Evolutionary conservation across 2,329 filamentous ascomycete species (phyloP).

Genomic region (Alternaria infectoria): DNA sequence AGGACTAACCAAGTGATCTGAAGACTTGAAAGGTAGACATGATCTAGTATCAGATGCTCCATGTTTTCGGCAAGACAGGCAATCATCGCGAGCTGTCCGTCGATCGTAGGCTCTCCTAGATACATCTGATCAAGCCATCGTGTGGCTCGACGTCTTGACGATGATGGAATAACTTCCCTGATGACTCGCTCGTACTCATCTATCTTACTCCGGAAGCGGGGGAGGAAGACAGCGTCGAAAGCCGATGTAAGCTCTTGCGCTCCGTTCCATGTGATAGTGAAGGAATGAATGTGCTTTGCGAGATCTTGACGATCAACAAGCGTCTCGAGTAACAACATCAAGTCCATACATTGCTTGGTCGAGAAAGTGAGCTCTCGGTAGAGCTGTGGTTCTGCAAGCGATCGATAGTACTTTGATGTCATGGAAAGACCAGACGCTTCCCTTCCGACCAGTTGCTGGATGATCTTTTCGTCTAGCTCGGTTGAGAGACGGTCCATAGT

Average conservation of each 20-base stretch:
- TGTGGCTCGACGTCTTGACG: neutral
- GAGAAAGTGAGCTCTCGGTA: neutral
- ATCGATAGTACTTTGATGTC: neutral
- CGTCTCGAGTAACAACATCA: neutral
- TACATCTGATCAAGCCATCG: neutral
- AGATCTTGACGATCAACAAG: neutral
- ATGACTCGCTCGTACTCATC: neutral
- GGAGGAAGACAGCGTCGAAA: neutral
- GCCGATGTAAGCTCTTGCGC: neutral
- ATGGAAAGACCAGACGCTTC: neutral
- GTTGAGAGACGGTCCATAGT: neutral
- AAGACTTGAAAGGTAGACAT: too few species aligned
- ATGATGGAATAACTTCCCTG: neutral
- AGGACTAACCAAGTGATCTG: too few species aligned
- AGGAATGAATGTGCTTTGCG: neutral
- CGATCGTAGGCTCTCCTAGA: neutral
- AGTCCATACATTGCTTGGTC: neutral
- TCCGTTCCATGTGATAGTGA: neutral
- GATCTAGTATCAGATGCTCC: neutral
- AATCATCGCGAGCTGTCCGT: neutral
- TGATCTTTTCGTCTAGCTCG: neutral
- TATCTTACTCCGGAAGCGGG: neutral
- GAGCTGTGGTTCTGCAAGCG: neutral
- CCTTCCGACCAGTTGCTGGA: neutral
- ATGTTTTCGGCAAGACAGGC: accelerated